A percentile compares a stretch with the other conserved stretches of the same genome.
Evolutionary conservation across 1,284 basidiomycete species (phyloP).

Genomic region (Bjerkandera adusta): DNA sequence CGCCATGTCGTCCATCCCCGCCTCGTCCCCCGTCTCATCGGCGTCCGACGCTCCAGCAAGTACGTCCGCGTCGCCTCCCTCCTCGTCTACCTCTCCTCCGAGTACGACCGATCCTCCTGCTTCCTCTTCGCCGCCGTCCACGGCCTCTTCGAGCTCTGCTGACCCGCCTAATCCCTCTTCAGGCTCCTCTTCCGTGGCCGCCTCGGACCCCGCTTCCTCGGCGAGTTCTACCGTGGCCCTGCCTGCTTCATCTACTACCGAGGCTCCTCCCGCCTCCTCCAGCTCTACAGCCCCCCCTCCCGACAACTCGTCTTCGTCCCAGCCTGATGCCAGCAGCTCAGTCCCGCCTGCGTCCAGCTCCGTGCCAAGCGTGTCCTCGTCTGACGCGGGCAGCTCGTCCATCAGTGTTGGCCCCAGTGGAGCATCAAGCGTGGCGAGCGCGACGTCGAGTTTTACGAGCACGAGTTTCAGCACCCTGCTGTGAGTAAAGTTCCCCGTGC

Average conservation of each 20-base stretch:
- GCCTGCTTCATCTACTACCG: neutral
- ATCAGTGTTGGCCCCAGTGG: too few species aligned
- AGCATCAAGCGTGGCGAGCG: too few species aligned
- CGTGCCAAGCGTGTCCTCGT: neutral
- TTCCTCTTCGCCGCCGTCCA: neutral
- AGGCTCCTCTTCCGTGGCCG: neutral
- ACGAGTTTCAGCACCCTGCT: slow-evolving; percentile 19
- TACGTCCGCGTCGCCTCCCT: slow-evolving; percentile 3
- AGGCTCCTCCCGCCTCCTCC: neutral
- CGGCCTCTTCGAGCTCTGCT: neutral
- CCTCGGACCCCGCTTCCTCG: slow-evolving; percentile 9
- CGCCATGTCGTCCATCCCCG: neutral
- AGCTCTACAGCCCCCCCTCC: neutral
- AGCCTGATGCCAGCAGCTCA: slow-evolving; percentile 4
- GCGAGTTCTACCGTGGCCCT: slow-evolving; percentile 9
- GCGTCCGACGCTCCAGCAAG: slow-evolving; percentile 1
- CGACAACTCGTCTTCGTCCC: neutral
- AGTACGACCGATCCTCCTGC: slow-evolving; percentile 6
- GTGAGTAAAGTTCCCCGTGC: slow-evolving; percentile 13
- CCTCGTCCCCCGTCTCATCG: slow-evolving; percentile 3
- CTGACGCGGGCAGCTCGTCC: too few species aligned
- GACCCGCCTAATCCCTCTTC: neutral
- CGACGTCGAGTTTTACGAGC: slow-evolving; percentile 4
- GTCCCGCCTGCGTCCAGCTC: neutral
- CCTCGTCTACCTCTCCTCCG: slow-evolving; percentile 5